Base-by-base conservation (phyloP, 352 stramenopile species). In the Globisporangium barbulae region DNA sequence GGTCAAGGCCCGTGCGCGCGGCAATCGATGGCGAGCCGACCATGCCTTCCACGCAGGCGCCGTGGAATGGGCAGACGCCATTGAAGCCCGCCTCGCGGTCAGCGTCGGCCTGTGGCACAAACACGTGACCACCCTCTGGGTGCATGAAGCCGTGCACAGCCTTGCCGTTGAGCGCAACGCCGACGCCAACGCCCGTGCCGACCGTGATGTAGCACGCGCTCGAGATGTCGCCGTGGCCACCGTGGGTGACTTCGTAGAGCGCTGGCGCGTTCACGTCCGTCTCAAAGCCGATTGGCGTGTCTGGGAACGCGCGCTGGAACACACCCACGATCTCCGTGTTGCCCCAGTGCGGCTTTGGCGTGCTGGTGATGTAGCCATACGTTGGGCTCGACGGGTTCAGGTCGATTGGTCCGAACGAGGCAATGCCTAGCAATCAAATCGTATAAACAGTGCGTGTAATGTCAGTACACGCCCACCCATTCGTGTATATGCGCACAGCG, bases 231-330 rank as follows among this genome's bases (percentile, higher is more conserved):
- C 83, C 79, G 76, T 96, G 87, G 63, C 81, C 78, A n/a, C 84
- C 81, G 69, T 92, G 79, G 7, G 68, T 75, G 68, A 93, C 97
- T 70, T 99, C 97, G 59, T 97, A 97, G 28, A 98, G 75, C 13
- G 97, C 97, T 0, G 97, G 97, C 19, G 96, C 97, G 79, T 99
- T 99, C 55, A 99, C 97, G 73, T 99, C 97, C 41, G 97, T 99
- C 69, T 99, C 97, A 71, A 99, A 98, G 57, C 81, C 81, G 7
- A 98, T 85, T 13, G 87, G 80, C 21, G 90, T 71, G 49, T 59
- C 73, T 13, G 82, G 84, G 69, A 92, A 95, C 39, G 75, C 83
- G 57, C 83, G 81, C 69, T 89, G 70, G 61, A 97, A 86, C 56
- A 80, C 76, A 21, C 83, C 75, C 44, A 89, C 81, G 53, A 92